Base-by-base conservation (phyloP, 192 early-diverging fungal species). In the Gonapodya sp. region DNA sequence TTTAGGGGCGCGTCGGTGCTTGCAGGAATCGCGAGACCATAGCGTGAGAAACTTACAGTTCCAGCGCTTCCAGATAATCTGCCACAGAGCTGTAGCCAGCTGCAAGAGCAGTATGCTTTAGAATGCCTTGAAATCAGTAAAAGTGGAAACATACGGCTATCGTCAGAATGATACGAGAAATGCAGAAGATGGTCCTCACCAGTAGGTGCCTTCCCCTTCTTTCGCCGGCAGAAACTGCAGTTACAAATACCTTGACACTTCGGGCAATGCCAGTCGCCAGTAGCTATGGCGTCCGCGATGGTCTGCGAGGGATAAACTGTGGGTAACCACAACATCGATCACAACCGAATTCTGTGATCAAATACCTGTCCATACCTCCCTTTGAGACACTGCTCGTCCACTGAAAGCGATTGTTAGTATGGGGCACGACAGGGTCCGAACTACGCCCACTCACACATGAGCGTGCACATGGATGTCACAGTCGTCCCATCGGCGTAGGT, bases 191-290 rank as follows among this genome's bases (percentile, higher is more conserved):
- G 46, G n/a, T n/a, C 46, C 46, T 24, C 46, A 64, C 46, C 46
- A 16, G 83, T 83, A 1, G 83, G 73, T 31, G 73, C 32, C 2
- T 83, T 36, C 1, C 83, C 83, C 35, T 81, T 82, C 78, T 83
- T 83, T 31, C 83, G 33, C 2, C 82, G 37, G 73, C 83, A 83
- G 79, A 83, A 83, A 0, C 81, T 82, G 74, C 83, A 83, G 78
- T 83, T 83, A 37, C 83, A 83, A 14, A 82, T 81, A 30, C 83
- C 82, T 18, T 78, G 83, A 81, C 83, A 83, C 73, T 83, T 83
- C 0, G 83, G 83, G 36, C 83, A 83, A 73, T 33, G 36, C 83
- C 83, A 83, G 36, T 79, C 82, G 0, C 83, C 83, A 0, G 83
- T 78, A n/a, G 78, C 33, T 1, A 77, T 73, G 24, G 82, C 83